A percentile compares a stretch with the other conserved stretches of the same genome.
Conservation (phyloP, 2,329 filamentous ascomycete species). For the Cordyceps militaris region DNA sequence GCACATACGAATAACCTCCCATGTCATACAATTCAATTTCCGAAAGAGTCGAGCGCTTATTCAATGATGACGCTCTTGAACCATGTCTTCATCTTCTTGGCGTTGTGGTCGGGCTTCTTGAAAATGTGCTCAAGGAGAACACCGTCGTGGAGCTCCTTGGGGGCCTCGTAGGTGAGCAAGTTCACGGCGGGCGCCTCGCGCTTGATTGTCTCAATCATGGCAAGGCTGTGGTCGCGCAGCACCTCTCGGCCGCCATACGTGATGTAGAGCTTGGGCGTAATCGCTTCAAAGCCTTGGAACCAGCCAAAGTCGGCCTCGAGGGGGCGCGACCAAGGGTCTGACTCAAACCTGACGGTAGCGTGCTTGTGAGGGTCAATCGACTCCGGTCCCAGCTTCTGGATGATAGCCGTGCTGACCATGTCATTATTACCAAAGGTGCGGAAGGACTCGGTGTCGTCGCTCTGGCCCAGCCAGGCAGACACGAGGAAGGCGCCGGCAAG, state of each 20-base stretch:
- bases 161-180: not conserved
- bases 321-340: slow-evolving; percentile 8
- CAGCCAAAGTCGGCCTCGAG: slow-evolving; percentile 3
- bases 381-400: not conserved
- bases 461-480: slow-evolving; percentile 21
- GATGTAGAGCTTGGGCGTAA: slow-evolving; percentile 4
- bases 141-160: slow-evolving; percentile 19
- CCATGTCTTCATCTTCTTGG: slow-evolving; percentile 27
- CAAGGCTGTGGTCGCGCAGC: slow-evolving; percentile 5
- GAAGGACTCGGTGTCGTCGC: not conserved
- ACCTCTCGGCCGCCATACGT: slow-evolving; percentile 8
- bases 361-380: not conserved
- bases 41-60: not conserved
- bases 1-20: not conserved
- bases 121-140: slow-evolving; percentile 24
- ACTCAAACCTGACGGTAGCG: not conserved
- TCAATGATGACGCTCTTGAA: slow-evolving; percentile 16
- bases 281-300: not conserved
- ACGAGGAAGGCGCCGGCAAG: slow-evolving; percentile 25
- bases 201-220: slow-evolving; percentile 1
- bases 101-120: slow-evolving; percentile 22
- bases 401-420: slow-evolving; percentile 3
- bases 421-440: slow-evolving; percentile 6
- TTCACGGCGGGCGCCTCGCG: slow-evolving; percentile 1
- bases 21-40: not conserved